Base-by-base conservation (phyloP, 164 flowering plant species). In the Piper longum region DNA sequence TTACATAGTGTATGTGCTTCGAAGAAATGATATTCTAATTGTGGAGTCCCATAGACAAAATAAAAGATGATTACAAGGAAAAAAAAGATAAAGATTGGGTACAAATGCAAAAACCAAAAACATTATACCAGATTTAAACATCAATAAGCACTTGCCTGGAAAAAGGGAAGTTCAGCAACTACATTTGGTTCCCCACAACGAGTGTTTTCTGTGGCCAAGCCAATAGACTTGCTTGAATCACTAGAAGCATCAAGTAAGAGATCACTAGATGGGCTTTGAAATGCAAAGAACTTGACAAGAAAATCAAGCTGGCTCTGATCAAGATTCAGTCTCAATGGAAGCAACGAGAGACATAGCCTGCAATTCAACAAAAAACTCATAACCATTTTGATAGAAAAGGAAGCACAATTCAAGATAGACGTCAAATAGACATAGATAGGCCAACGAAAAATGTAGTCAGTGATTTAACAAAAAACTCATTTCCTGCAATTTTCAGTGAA, bases 291-390 rank as follows among this genome's bases (percentile, higher is more conserved):
- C 61, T 68, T 68, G 51, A 85, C 72, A 61, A 95, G 88, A 76
- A 95, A 95, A 81, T 95, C 96, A 69, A 95, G 89, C 61, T 95
- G 99, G 65, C 76, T 72, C 72, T 95, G 99, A 79, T 95, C 96
- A 74, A 95, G 97, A 78, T 95, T 95, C 79, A 95, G 70, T 42
- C 77, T 74, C 62, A 91, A 62, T 39, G 99, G 99, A 66, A 86
- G 91, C 3, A 89, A 65, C 26, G 91, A 82, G 70, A 91, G 59
- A 12, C 77, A 70, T 63, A 89, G 76, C 84, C 99, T 95, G 86
- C 48, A 76, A 63, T 48, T 12, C 14, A 9, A 48, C 14, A 0
- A 9, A 48, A 9, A 48, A 48, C 1, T 48, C 3, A 9, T 8
- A 9, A 48, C 52, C 52, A 5, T 14, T 14, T 14, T 2, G 14